Conservation (phyloP, 306 rosid genomes). For the Crataegus laevigata region DNA sequence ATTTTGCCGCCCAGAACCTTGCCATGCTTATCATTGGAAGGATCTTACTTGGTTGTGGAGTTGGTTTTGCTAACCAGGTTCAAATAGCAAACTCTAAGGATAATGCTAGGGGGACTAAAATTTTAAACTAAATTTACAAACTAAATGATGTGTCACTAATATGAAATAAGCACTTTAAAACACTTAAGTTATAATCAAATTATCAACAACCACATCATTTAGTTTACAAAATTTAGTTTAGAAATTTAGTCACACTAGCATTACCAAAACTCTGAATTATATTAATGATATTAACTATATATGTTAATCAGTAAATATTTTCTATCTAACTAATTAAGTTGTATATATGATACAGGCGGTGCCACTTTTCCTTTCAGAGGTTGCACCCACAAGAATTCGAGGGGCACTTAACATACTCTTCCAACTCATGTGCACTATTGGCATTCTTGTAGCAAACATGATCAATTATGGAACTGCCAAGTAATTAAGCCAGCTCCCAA, state of each 20-base stretch:
- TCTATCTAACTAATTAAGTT: neutral
- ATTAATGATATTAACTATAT: neutral
- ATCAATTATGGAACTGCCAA: conserved; percentile 48
- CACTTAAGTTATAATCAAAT: too few relatives aligned
- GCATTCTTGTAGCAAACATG: conserved; percentile 51
- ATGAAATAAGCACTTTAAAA: too few relatives aligned
- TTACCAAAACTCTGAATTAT: too few relatives aligned
- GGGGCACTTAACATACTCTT: conserved; percentile 64
- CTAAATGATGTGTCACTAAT: too few relatives aligned
- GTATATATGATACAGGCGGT: conserved; percentile 29
- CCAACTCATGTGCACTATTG: conserved; percentile 50
- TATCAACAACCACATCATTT: too few relatives aligned
- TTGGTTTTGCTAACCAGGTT: conserved; percentile 72
- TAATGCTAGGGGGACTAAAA: too few relatives aligned
- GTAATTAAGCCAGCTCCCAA: conserved; percentile 12
- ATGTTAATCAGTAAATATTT: too few relatives aligned
- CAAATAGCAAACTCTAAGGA: too few relatives aligned
- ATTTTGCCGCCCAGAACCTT: conserved; percentile 42
- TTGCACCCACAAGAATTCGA: conserved; percentile 62
- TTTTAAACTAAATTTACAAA: too few relatives aligned
- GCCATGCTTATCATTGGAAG: conserved; percentile 62
- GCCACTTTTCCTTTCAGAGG: conserved; percentile 61
- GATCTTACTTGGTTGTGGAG: conserved; percentile 59
- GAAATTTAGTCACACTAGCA: too few relatives aligned
- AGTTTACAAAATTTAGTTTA: too few relatives aligned